Evolutionary conservation across 106 monocot species (phyloP), one percentile per base, ranked within the genome.

Genomic region (Dendrobium catenatum): DNA sequence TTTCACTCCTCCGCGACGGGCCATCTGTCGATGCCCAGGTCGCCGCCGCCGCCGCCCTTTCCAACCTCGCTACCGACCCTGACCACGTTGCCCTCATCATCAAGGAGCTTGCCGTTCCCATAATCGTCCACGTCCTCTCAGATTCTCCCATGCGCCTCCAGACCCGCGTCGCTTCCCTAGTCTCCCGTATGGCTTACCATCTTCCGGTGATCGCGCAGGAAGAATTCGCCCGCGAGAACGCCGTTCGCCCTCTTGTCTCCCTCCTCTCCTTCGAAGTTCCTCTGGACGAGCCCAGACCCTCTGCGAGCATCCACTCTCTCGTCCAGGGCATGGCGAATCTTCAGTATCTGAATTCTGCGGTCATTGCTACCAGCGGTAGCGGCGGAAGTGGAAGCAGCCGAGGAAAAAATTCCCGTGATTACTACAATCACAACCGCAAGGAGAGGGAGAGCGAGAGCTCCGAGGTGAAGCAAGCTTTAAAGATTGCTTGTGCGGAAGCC

Each of bases 191-290:
- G 6, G 95, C 88, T 59, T 85, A 49, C 15, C 74, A 81, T 64
- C 58, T 88, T 66, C 93, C 88, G 8, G 82, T 85, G 13, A 85
- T 85, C 13, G 88, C 83, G 55, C 93, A 93, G 85, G 93, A 93
- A 37, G 85, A 81, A 66, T 93, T 96, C 85, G 86, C 86, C 1
- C 88, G 91, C 84, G 79, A 91, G 85, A 89, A 91, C 77, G 91
- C 84, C 29, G 82, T 96, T 51, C 87, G 93, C 18, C 83, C 89
- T 47, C 88, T 96, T 61, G 95, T 96, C 72, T 77, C 83, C 17
- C 93, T 93, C 77, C 89, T 96, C 68, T 93, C 95, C 41, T 96
- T 93, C 61, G 95, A 91, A 79, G 95, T 93, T 81, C 93, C 91
- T 72, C 85, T 84, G 80, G 93, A 93, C 79, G 93, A 96, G 77